Percentiles rank a stretch among this genome's conserved stretches.
These are phyloP conservation scores for Rubroshorea leprosula DNA, from an alignment of 345 rosid species.

Conservation along the genomic window DNA sequence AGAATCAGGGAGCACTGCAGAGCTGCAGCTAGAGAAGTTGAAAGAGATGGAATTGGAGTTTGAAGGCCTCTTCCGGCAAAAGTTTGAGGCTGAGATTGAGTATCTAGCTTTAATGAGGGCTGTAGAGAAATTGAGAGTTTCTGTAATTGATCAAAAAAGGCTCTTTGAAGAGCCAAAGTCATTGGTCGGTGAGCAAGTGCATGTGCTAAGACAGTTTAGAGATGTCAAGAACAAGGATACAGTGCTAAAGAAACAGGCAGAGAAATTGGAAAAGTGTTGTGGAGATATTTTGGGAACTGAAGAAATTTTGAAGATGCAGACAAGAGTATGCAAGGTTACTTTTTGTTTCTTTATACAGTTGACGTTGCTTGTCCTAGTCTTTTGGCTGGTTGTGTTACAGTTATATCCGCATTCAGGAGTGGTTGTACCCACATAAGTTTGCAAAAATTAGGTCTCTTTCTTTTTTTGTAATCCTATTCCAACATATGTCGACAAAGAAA, in stretches of 20 bases:
- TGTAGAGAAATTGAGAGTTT: constrained; percentile 34
- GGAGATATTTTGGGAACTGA: constrained; percentile 38
- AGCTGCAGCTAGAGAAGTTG: constrained; percentile 26
- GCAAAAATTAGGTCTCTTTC: constrained; percentile 7
- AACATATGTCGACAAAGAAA: constrained; percentile 17
- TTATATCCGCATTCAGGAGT: constrained; percentile 17
- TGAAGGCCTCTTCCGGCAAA: constrained; percentile 60
- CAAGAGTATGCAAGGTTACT: constrained; percentile 36
- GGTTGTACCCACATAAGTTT: constrained; percentile 18
- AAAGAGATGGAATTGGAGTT: constrained; percentile 43
- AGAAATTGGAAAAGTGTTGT: constrained; percentile 39
- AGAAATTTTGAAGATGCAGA: constrained; percentile 49
- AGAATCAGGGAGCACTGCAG: constrained; percentile 31
- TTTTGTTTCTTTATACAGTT: constrained; percentile 51
- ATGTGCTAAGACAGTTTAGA: constrained; percentile 35
- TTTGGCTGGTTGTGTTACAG: constrained; percentile 34
- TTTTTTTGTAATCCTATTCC: constrained; percentile 13
- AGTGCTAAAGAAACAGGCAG: constrained; percentile 42
- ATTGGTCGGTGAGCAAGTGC: constrained; percentile 35
- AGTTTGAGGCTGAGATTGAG: constrained; percentile 77
- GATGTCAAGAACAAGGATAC: constrained; percentile 46
- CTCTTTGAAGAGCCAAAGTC: constrained; percentile 38
- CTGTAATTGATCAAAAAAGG: constrained; percentile 23
- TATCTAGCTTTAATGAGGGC: constrained; percentile 43
- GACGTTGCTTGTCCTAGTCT: constrained; percentile 43